Evolutionary conservation across 345 rosid genomes (phyloP).

Genomic region (Boechera stricta): DNA sequence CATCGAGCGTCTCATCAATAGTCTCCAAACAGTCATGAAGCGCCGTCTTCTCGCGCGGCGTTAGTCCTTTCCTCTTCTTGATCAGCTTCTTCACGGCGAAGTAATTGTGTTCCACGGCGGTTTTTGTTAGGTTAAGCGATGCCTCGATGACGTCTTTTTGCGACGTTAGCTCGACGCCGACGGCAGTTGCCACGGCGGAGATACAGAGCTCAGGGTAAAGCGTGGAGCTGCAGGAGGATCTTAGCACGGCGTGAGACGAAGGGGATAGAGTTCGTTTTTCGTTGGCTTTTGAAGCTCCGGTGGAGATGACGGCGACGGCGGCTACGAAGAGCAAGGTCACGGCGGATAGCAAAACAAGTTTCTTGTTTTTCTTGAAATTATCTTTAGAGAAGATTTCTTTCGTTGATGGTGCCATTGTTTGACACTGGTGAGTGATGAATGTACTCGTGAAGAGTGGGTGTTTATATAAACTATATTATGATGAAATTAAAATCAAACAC

Average conservation of each 20-base stretch:
- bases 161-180: slow-evolving; percentile 45
- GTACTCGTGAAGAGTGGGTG: slow-evolving; percentile 29
- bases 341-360: slow-evolving; percentile 30
- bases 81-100: slow-evolving; percentile 52
- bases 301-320: slow-evolving; percentile 37
- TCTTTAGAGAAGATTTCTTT: slow-evolving; percentile 39
- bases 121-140: slow-evolving; percentile 58
- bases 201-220: slow-evolving; percentile 71
- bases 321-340: slow-evolving; percentile 34
- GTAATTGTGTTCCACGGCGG: slow-evolving; percentile 57
- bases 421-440: slow-evolving; percentile 38
- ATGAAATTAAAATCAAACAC: slow-evolving; percentile 17
- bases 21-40: slow-evolving; percentile 90
- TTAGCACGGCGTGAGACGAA: slow-evolving; percentile 63
- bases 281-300: slow-evolving; percentile 41
- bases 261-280: slow-evolving; percentile 40
- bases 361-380: slow-evolving; percentile 39
- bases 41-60: slow-evolving; percentile 68
- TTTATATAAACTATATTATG: slow-evolving; percentile 26
- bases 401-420: slow-evolving; percentile 36
- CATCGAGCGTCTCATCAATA: slow-evolving; percentile 84
- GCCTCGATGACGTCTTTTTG: slow-evolving; percentile 61
- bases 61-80: slow-evolving; percentile 44
- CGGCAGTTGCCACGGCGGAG: slow-evolving; percentile 59
- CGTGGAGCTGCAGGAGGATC: slow-evolving; percentile 67